Percentiles rank a stretch among this genome's conserved stretches.
Evolutionary conservation across 1,284 basidiomycete species (phyloP).

Genomic region (Taiwanofungus camphoratus): DNA sequence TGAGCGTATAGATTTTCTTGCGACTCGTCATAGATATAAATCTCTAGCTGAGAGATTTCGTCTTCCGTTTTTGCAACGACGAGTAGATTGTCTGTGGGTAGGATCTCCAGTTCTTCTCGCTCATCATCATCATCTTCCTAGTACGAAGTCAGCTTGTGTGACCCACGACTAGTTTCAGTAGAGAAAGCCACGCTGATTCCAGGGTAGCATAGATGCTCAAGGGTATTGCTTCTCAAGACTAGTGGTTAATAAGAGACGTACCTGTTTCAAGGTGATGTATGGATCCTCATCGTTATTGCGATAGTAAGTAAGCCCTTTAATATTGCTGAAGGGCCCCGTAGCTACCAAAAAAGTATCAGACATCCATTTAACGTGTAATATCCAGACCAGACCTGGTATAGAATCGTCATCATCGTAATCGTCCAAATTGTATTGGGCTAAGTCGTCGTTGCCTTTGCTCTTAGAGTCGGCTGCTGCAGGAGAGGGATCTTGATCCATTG

Average conservation of each 20-base stretch:
- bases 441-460: slow-evolving; percentile 62
- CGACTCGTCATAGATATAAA: slow-evolving; percentile 91
- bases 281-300: slow-evolving; percentile 93
- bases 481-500: slow-evolving; percentile 26
- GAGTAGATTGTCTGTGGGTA: slow-evolving; percentile 89
- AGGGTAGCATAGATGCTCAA: too few species aligned
- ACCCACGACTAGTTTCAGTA: slow-evolving; percentile 7
- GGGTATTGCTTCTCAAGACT: too few species aligned
- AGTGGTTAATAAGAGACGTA: slow-evolving; percentile 29
- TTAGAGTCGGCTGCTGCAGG: slow-evolving; percentile 23
- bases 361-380: too few species aligned
- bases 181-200: too few species aligned
- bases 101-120: slow-evolving; percentile 85
- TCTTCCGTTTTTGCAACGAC: slow-evolving; percentile 95
- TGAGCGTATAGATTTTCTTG: slow-evolving; percentile 95
- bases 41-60: slow-evolving; percentile 93
- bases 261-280: slow-evolving; percentile 94
- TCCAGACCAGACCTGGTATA: slow-evolving; percentile 43
- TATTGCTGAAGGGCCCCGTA: slow-evolving; percentile 89
- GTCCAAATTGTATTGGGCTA: slow-evolving; percentile 91
- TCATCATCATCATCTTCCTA: slow-evolving; percentile 79
- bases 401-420: slow-evolving; percentile 87
- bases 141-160: slow-evolving; percentile 3
- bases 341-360: slow-evolving; percentile 28
- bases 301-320: slow-evolving; percentile 93